Percentiles rank a stretch among this genome's conserved stretches.
Conservation (phyloP, 352 stramenopile species). For the Phytophthora pinifolia region DNA sequence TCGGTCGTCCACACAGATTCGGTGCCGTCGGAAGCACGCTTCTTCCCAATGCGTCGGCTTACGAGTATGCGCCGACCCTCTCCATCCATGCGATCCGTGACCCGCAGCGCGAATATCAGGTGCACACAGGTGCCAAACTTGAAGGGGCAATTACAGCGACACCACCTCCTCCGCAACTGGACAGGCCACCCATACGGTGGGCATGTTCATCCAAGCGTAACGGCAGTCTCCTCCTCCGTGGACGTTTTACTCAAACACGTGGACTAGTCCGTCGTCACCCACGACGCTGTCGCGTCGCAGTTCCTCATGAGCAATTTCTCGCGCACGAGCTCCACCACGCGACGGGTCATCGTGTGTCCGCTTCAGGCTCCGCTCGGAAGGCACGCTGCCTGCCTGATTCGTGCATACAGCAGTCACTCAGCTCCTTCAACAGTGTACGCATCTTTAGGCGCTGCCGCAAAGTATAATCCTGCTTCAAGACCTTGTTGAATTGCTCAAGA, state of each 20-base stretch:
- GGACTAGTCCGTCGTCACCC: no score
- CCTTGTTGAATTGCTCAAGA: slow-evolving; percentile 22
- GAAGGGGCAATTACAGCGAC: background rate
- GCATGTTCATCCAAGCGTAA: no score
- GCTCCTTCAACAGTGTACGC: slow-evolving; percentile 1
- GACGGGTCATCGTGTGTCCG: background rate
- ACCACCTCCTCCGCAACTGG: background rate
- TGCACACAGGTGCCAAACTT: background rate
- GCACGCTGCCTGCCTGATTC: background rate
- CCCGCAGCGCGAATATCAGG: no score
- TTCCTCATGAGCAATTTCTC: no score
- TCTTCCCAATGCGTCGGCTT: no score
- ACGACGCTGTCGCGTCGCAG: no score
- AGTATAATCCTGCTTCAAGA: slow-evolving; percentile 24
- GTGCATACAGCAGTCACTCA: slow-evolving; percentile 1
- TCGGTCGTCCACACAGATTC: no score
- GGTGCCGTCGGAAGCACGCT: no score
- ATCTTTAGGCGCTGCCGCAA: slow-evolving; percentile 11
- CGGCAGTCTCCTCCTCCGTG: no score
- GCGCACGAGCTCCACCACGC: no score
- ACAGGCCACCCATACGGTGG: background rate
- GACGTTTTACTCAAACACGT: no score
- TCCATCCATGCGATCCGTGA: background rate
- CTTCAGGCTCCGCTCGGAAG: background rate
- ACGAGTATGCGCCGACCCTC: background rate